Conservation (phyloP, 306 rosid species). For the Cicer yamashitae region DNA sequence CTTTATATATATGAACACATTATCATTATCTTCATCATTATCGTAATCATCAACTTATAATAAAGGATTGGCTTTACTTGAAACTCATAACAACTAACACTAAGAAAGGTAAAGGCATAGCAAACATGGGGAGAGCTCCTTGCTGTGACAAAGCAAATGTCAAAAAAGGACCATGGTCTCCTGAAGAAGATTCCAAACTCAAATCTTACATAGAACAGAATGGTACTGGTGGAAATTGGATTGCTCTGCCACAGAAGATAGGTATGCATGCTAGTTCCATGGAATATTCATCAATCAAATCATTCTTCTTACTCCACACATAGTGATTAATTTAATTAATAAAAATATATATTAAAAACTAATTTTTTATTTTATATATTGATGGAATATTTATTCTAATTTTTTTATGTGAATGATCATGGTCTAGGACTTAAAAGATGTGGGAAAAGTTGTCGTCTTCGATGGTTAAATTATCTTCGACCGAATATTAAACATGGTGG, state of each 20-base stretch:
- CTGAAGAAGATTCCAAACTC: conserved; percentile 96
- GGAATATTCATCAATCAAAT: background rate
- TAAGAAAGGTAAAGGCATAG: background rate
- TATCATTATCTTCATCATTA: conserved; percentile 44
- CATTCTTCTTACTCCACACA: background rate
- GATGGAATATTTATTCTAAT: background rate
- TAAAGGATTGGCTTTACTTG: conserved; percentile 44
- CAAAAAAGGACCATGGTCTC: conserved; percentile 99
- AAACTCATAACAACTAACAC: conserved; percentile 43
- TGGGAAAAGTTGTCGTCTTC: conserved; percentile 94
- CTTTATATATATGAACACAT: conserved; percentile 43
- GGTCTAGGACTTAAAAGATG: conserved; percentile 85
- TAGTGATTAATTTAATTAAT: background rate
- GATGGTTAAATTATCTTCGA: conserved; percentile 95
- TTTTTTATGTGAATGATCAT: background rate
- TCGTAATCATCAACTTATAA: conserved; percentile 40
- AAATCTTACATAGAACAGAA: conserved; percentile 79
- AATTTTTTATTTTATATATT: background rate
- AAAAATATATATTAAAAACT: background rate
- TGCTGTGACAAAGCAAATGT: conserved; percentile 99
- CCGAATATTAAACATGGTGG: conserved; percentile 96
- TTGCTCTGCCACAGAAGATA: conserved; percentile 92
- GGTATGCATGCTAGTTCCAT: conserved; percentile 48
- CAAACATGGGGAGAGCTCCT: conserved; percentile 95
- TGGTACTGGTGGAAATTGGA: conserved; percentile 98